Evolutionary conservation across 345 rosid genomes (phyloP), one percentile per base, ranked within the genome.

Genomic region (thale cress (Arabidopsis thaliana)): DNA sequence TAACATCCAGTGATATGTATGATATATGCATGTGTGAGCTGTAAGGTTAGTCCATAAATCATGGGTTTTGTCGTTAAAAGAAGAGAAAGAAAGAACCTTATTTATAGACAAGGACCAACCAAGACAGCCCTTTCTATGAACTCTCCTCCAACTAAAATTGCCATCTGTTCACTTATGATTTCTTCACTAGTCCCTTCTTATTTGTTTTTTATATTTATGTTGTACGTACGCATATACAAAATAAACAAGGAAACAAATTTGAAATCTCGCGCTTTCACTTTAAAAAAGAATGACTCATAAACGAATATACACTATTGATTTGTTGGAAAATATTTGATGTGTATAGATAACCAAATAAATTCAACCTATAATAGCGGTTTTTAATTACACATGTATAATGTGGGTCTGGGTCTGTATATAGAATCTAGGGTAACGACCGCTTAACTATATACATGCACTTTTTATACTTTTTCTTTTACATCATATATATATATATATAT

Each of bases 61-160:
- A 75, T 75, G 79, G 69, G 68, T 52, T 50, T n/a, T 75, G 69
- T 68, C 79, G 68, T 75, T 41, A 75, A 75, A 75, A 75, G 79
- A 75, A 75, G 79, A 75, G 74, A 68, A 59, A 75, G 32, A 75
- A 60, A 59, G 32, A 59, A 51, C 36, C 67, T 65, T 65, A 65
- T 65, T 56, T 57, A 74, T 75, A 75, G 46, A 67, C 69, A 67
- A 75, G 60, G 59, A 66, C 78, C 78, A 73, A 73, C 78, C 57
- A 73, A 74, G 67, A 66, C 73, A 28, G 45, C 78, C 67, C 78
- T 67, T 74, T 66, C 78, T 67, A 67, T 67, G 78, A 38, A 44
- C 49, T 65, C 66, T 69, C 67, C 44, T 12, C 72, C 72, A 57
- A 45, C 72, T 1, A 65, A 74, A 74, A 65, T 4, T 38, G 78